Conservation (phyloP, 2,329 filamentous ascomycete genomes). For the Diaporthe batatas region DNA sequence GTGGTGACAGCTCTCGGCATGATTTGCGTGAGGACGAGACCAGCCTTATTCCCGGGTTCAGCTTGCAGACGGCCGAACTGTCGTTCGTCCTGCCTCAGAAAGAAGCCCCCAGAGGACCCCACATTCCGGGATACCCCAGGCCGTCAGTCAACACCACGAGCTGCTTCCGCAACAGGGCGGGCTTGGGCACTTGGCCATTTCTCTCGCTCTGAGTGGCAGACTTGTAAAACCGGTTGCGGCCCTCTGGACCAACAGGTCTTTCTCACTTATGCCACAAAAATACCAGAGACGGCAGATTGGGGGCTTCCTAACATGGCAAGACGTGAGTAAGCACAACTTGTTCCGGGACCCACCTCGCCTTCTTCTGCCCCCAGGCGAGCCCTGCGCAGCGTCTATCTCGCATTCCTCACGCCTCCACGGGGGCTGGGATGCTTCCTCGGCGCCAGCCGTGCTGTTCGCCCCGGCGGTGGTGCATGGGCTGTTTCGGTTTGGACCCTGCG, state of each 20-base stretch:
- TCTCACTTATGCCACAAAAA: background rate
- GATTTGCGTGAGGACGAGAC: slow-evolving; percentile 15
- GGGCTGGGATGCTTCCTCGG: slow-evolving; percentile 2
- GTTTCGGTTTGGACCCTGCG: background rate
- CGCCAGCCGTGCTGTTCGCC: background rate
- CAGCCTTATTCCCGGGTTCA: background rate
- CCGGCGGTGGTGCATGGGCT: background rate
- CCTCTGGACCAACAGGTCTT: background rate
- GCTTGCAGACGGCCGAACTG: background rate
- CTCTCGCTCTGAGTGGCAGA: background rate
- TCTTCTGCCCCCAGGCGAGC: background rate
- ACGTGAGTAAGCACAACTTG: background rate
- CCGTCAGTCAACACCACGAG: background rate
- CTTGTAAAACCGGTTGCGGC: background rate
- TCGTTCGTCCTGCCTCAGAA: background rate
- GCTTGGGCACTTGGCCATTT: background rate
- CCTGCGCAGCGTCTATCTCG: background rate
- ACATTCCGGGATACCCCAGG: too few species aligned
- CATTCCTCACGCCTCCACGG: background rate
- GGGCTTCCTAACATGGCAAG: background rate
- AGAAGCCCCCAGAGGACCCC: too few species aligned
- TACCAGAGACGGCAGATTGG: background rate
- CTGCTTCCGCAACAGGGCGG: background rate
- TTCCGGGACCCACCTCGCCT: background rate
- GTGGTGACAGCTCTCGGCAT: slow-evolving; percentile 7